Evolutionary conservation across 148 eudicot genomes (phyloP).

Genomic region (Persicaria maculosa): DNA sequence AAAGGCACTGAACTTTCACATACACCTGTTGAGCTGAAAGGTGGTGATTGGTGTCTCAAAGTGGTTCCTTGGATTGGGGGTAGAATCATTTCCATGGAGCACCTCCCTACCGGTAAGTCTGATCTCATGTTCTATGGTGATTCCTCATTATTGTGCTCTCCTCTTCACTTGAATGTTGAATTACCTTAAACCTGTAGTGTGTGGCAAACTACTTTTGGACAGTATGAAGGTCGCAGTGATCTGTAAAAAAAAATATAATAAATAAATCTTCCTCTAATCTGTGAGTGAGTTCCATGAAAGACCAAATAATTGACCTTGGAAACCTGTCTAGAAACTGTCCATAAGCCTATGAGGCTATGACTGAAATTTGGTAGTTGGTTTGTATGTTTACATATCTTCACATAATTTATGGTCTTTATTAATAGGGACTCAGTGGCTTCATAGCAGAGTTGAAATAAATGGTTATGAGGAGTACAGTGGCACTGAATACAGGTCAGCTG

Average conservation of each 20-base stretch:
- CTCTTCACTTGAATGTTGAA: not conserved
- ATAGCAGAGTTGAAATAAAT: slow-evolving; percentile 80
- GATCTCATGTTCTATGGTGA: slow-evolving; percentile 8
- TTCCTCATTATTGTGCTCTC: not conserved
- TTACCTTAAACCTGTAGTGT: not conserved
- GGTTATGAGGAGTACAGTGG: slow-evolving; percentile 96
- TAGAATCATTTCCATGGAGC: slow-evolving; percentile 93
- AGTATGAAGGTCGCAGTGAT: too few relatives aligned
- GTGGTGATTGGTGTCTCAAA: slow-evolving; percentile 85
- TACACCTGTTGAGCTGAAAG: slow-evolving; percentile 68
- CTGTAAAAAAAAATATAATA: not conserved
- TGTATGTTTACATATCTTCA: not conserved
- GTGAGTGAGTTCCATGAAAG: not conserved
- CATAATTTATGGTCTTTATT: slow-evolving; percentile 7
- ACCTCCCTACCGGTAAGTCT: slow-evolving; percentile 72
- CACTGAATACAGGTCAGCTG: slow-evolving; percentile 84
- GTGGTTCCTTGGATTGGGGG: slow-evolving; percentile 99
- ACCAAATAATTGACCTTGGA: not conserved
- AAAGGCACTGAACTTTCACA: slow-evolving; percentile 75
- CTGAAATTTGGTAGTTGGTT: not conserved
- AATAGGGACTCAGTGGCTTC: slow-evolving; percentile 96
- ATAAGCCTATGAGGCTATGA: too few relatives aligned
- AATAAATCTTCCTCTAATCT: not conserved
- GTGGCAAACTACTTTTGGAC: too few relatives aligned
- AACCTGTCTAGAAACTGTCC: not conserved